Evolutionary conservation across 352 stramenopile genomes (phyloP), one percentile per base, ranked within the genome.

Genomic region (Halophytophthora polymorphica): DNA sequence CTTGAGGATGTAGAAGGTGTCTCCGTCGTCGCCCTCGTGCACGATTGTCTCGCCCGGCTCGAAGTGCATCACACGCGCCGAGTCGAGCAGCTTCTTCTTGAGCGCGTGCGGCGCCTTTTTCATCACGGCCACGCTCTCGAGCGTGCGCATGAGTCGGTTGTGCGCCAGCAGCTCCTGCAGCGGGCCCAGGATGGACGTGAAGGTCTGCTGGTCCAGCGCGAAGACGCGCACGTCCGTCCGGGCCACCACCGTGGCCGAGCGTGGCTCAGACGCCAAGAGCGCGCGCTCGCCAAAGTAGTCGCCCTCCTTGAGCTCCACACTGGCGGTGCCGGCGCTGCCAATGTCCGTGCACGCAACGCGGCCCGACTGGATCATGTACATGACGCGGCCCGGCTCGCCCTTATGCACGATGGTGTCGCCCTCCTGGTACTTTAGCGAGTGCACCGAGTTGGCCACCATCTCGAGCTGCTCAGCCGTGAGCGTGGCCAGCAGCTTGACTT

Each of bases 201-300:
- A 98, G 7, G 93, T 95, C 48, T 96, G 74, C 47, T 93, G 82
- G 46, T 95, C 88, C 21, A 98, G 69, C 14, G 76, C 86, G 49
- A 86, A 72, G 13, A 82, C 45, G 0, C 60, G 61, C 2, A 77
- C 75, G 31, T 80, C 60, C 2, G 61, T 78, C 25, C 74, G 66
- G 0, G 89, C 88, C 14, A 87, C 77, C 28, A 97, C 87, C 8
- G 92, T 97, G 5, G 90, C 90, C 6, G 86, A 81, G 15, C 86
- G 79, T 33, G 89, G 85, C 59, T 97, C 88, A 22, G 85, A 60
- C 6, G 75, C 89, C 14, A 97, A 51, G 6, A 98, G 64, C 3
- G 93, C 88, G 28, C 86, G 77, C 55, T 98, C 93, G 45, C 93
- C 94, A 64, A 98, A 98, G 66, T 93, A 97, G 41, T 97, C 84